Evolutionary conservation across 208 protist genomes (phyloP).

Genomic region (Perkinsela sp.): DNA sequence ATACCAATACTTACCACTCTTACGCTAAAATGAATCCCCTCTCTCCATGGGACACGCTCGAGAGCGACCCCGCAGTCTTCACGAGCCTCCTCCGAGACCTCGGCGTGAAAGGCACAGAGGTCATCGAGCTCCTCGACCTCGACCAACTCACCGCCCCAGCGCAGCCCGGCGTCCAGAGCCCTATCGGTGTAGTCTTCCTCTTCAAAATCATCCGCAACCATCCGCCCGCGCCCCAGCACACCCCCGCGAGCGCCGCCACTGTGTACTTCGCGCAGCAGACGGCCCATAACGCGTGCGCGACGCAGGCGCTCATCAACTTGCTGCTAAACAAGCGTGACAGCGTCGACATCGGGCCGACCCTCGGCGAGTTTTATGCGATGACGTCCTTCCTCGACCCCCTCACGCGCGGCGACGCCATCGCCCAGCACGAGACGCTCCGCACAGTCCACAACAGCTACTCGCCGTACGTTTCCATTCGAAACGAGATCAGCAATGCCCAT

Average conservation of each 20-base stretch:
- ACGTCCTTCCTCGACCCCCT: conserved; percentile 26
- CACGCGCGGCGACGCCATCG: conserved; percentile 31
- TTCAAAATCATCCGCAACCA: conserved; percentile 68
- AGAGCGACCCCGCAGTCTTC: conserved; percentile 83
- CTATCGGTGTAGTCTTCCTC: conserved; percentile 85
- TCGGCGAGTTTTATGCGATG: conserved; percentile 45
- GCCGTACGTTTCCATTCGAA: conserved; percentile 21
- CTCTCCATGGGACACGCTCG: conserved; percentile 76
- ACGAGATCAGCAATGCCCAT: conserved; percentile 6
- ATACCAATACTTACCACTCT: too few relatives aligned
- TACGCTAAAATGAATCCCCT: not conserved
- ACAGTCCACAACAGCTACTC: conserved; percentile 82
- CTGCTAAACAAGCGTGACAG: conserved; percentile 55
- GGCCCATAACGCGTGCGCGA: conserved; percentile 86
- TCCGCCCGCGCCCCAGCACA: conserved; percentile 7
- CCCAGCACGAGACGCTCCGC: conserved; percentile 45
- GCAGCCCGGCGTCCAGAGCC: conserved; percentile 13
- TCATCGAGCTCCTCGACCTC: conserved; percentile 76
- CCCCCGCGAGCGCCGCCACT: conserved; percentile 8
- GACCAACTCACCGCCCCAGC: conserved; percentile 16
- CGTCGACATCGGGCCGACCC: conserved; percentile 59
- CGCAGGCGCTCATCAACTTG: conserved; percentile 84
- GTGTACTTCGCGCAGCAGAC: conserved; percentile 86
- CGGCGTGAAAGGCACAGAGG: conserved; percentile 73
- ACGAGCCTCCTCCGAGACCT: conserved; percentile 77